Conservation (phyloP, 192 early-diverging fungal species). For the Thamnidium elegans region DNA sequence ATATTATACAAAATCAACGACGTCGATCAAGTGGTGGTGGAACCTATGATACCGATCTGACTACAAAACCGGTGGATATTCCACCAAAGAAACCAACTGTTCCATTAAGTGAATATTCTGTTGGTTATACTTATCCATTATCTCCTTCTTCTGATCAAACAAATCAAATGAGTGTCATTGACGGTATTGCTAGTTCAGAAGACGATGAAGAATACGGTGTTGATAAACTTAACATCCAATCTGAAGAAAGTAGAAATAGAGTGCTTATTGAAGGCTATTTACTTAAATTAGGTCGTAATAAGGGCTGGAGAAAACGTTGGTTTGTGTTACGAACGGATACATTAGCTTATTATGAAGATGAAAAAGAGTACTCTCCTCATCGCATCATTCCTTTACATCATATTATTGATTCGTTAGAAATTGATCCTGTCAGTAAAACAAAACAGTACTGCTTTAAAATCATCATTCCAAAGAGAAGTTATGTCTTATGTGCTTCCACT, state of each 20-base stretch:
- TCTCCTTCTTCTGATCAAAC: conserved; percentile 28
- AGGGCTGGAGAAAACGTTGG: conserved; percentile 63
- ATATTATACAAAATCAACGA: conserved; percentile 18
- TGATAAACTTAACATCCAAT: conserved; percentile 31
- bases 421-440: conserved; percentile 48
- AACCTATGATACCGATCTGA: no score
- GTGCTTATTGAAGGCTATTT: conserved; percentile 53
- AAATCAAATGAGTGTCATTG: conserved; percentile 20
- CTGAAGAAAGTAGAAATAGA: conserved; percentile 44
- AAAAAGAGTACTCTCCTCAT: conserved; percentile 54
- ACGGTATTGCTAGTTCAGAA: conserved; percentile 33
- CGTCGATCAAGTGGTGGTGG: conserved; percentile 16
- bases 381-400: conserved; percentile 45
- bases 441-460: conserved; percentile 55
- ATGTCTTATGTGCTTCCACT: conserved; percentile 48
- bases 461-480: conserved; percentile 50
- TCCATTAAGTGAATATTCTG: conserved; percentile 19
- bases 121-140: conserved; percentile 26
- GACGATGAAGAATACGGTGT: conserved; percentile 31
- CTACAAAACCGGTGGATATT: conserved; percentile 22
- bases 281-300: conserved; percentile 52
- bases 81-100: conserved; percentile 4
- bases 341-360: conserved; percentile 58
- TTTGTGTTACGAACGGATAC: conserved; percentile 57
- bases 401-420: conserved; percentile 54